phyloP scores from a whole-genome alignment of 805 yeast genomes.

The Sungouiozyma intestinalis region DNA sequence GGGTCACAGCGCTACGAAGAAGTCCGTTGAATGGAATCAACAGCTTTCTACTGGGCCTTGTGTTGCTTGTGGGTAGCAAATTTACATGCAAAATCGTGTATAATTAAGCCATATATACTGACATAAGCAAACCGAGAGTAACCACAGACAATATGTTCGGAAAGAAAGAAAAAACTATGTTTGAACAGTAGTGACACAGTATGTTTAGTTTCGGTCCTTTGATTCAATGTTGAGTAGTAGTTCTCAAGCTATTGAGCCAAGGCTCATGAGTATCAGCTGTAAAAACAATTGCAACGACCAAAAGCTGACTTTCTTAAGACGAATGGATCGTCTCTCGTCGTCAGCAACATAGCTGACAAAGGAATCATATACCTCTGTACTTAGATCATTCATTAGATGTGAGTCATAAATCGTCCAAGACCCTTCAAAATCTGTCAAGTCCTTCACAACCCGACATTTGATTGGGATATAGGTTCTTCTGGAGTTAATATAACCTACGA shows the following conservation, averaged over 20 bases:
- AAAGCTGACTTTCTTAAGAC: slow-evolving; percentile 79
- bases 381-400: slow-evolving; percentile 79
- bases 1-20: too few species aligned
- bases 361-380: slow-evolving; percentile 81
- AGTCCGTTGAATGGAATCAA: too few species aligned
- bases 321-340: slow-evolving; percentile 60
- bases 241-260: slow-evolving; percentile 54
- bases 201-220: too few species aligned
- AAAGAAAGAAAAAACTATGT: too few species aligned
- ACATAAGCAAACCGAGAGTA: too few species aligned
- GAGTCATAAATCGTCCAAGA: slow-evolving; percentile 95
- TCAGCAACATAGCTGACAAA: slow-evolving; percentile 83
- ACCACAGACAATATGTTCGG: too few species aligned
- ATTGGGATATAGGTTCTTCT: slow-evolving; percentile 84
- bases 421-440: slow-evolving; percentile 78
- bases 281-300: slow-evolving; percentile 84
- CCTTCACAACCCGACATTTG: slow-evolving; percentile 69
- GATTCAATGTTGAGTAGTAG: not conserved
- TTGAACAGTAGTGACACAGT: too few species aligned
- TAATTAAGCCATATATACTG: too few species aligned
- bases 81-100: too few species aligned
- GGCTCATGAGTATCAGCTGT: slow-evolving; percentile 72
- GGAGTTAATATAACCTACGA: slow-evolving; percentile 90
- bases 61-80: too few species aligned
- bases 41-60: too few species aligned